These are phyloP conservation scores for Mycena leptocephala DNA, from an alignment of 768 basidiomycete genomes.

Conservation along the genomic window DNA sequence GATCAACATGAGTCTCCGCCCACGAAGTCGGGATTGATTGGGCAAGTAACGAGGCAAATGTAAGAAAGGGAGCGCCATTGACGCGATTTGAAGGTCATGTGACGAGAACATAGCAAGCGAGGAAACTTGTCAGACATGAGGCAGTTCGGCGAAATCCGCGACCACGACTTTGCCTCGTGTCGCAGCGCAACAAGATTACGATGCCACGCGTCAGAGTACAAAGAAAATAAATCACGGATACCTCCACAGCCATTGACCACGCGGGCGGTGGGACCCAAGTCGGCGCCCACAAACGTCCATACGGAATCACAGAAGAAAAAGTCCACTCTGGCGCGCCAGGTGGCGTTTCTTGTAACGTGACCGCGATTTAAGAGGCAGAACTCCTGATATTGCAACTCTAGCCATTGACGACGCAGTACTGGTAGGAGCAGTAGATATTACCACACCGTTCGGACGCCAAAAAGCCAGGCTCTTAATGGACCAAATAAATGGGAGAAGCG, in stretches of 20 bases:
- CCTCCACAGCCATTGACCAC: background rate
- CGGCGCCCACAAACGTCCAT: background rate
- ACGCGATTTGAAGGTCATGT: constrained; percentile 38
- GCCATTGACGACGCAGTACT: too few relatives aligned
- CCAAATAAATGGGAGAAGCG: background rate
- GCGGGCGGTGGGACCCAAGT: background rate
- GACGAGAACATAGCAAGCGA: constrained; percentile 45
- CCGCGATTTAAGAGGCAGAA: background rate
- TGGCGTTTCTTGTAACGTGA: constrained; percentile 11
- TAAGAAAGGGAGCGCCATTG: constrained; percentile 40
- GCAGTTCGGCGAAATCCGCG: constrained; percentile 43
- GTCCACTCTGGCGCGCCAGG: too few relatives aligned
- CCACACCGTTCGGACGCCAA: too few relatives aligned
- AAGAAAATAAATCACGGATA: constrained; percentile 10
- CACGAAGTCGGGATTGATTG: constrained; percentile 36
- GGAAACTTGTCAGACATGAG: background rate
- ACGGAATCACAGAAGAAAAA: background rate
- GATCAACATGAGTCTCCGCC: constrained; percentile 46
- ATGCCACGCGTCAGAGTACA: constrained; percentile 2
- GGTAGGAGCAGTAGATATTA: too few relatives aligned
- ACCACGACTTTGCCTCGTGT: constrained; percentile 45
- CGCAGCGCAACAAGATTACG: background rate
- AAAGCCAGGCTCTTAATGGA: too few relatives aligned
- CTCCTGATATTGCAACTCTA: too few relatives aligned
- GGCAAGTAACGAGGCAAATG: constrained; percentile 40